phyloP scores from a whole-genome alignment of 768 basidiomycete species.

The Termitomyces titanicus region DNA sequence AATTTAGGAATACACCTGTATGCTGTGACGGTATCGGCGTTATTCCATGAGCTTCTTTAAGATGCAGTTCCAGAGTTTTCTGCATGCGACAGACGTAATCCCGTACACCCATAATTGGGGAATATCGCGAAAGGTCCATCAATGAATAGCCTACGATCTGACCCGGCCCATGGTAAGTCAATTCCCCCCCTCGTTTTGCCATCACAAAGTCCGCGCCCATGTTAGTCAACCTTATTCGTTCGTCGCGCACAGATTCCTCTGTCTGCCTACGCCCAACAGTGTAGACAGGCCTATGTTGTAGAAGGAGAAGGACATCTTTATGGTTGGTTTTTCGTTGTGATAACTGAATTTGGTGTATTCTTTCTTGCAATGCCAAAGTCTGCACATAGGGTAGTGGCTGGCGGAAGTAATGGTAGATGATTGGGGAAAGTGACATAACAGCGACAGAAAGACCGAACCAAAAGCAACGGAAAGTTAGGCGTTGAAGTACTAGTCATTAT shows the following conservation, averaged over 20 bases:
- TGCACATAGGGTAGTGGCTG: constrained; percentile 74
- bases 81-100: constrained; percentile 88
- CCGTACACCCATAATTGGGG: constrained; percentile 66
- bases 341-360: constrained; percentile 65
- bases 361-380: constrained; percentile 69
- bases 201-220: constrained; percentile 87
- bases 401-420: constrained; percentile 75
- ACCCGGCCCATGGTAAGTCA: constrained; percentile 97
- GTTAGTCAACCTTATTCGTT: constrained; percentile 58
- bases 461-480: too few relatives aligned
- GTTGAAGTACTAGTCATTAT: too few relatives aligned
- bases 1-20: constrained; percentile 86
- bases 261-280: constrained; percentile 90
- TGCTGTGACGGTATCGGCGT: constrained; percentile 61
- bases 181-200: constrained; percentile 84
- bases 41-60: constrained; percentile 59
- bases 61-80: constrained; percentile 59
- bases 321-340: constrained; percentile 38
- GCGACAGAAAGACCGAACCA: not conserved
- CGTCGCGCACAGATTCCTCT: constrained; percentile 51
- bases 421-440: constrained; percentile 49
- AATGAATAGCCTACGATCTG: constrained; percentile 96
- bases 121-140: constrained; percentile 79
- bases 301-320: constrained; percentile 69
- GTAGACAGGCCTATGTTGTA: constrained; percentile 93